Base-by-base conservation (phyloP, 2,329 filamentous ascomycete genomes). In the Zymoseptoria tritici region DNA sequence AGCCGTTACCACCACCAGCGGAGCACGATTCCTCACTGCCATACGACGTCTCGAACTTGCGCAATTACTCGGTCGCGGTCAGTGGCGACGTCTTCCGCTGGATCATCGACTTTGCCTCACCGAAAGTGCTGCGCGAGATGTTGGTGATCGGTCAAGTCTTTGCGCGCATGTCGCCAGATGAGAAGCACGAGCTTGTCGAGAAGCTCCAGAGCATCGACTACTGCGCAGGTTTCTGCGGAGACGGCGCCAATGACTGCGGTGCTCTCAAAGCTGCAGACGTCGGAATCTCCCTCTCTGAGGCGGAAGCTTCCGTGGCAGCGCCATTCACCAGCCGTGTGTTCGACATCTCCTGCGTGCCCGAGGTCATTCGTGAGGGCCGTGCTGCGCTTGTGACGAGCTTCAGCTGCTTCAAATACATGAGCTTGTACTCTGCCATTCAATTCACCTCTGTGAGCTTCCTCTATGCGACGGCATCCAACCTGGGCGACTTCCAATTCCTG, bases 391-490 rank as follows among this genome's bases (percentile, higher is more conserved):
- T 97, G n/a, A 99, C 94, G 11, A 96, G 91, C 75, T 99, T 99
- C 78, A 95, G 90, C 78, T 99, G 94, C 78, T 99, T 99, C 83
- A 99, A 97, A 79, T 99, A 96, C 77, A 99, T 99, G 95, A 95
- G 90, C 68, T 77, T 99, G 65, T 99, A 99, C 79, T 97, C 92
- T 2, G 93, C 94, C n/a, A 99, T 99, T 66, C 94, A 99, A 74
- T 99, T 99, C 78, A 96, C 91, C 7, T 91, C 90, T 0, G 95
- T 99, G 70, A 96, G 89, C 81, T 97, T 99, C 72, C 82, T 99
- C 16, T 99, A 99, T 74, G 90, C 91, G 6, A 91, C 87, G 7
- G 95, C 89, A 9, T 96, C 90, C 8, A 99, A 99, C 72, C 80
- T 99, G 5, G 95, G 94, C 55, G 94, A 99, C 74, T 97, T 99